phyloP scores from a whole-genome alignment of 768 basidiomycete species.

The Coprinopsis sp. region DNA sequence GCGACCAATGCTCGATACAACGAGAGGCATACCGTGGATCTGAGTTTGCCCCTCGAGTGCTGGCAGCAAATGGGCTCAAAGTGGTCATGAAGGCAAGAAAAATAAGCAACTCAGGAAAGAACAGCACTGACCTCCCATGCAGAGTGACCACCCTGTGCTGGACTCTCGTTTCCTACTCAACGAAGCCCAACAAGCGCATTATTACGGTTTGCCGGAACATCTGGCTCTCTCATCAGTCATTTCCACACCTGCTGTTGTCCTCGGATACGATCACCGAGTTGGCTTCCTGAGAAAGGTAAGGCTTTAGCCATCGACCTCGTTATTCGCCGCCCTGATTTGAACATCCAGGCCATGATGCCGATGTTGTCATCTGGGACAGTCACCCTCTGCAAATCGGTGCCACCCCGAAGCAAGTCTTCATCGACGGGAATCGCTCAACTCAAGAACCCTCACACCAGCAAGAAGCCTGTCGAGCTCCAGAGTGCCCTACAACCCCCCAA shows the following conservation, averaged over 20 bases:
- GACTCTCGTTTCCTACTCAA: constrained; percentile 68
- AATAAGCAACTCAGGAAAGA: not conserved
- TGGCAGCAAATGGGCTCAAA: constrained; percentile 63
- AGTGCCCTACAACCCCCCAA: constrained; percentile 50
- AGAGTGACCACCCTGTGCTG: constrained; percentile 61
- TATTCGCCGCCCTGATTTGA: not conserved
- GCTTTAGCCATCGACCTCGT: not conserved
- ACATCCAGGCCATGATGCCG: constrained; percentile 61
- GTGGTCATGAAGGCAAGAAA: constrained; percentile 66
- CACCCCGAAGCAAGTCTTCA: constrained; percentile 76
- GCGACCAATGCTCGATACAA: constrained; percentile 57
- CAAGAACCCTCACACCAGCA: constrained; percentile 34
- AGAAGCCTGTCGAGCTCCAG: constrained; percentile 56
- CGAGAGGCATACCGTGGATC: constrained; percentile 77
- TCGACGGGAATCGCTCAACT: constrained; percentile 81
- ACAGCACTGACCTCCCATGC: not conserved
- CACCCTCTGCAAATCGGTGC: constrained; percentile 77
- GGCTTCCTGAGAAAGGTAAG: constrained; percentile 58
- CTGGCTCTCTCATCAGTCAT: constrained; percentile 69
- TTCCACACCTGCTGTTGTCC: constrained; percentile 60
- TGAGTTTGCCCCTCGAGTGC: constrained; percentile 68
- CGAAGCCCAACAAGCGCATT: constrained; percentile 76
- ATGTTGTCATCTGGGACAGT: constrained; percentile 71
- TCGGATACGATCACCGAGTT: constrained; percentile 73
- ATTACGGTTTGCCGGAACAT: constrained; percentile 62